Percentiles rank a stretch among this genome's conserved stretches.
Evolutionary conservation across 805 yeast genomes (phyloP).

Genomic region (Yamadazyma ubonensis): DNA sequence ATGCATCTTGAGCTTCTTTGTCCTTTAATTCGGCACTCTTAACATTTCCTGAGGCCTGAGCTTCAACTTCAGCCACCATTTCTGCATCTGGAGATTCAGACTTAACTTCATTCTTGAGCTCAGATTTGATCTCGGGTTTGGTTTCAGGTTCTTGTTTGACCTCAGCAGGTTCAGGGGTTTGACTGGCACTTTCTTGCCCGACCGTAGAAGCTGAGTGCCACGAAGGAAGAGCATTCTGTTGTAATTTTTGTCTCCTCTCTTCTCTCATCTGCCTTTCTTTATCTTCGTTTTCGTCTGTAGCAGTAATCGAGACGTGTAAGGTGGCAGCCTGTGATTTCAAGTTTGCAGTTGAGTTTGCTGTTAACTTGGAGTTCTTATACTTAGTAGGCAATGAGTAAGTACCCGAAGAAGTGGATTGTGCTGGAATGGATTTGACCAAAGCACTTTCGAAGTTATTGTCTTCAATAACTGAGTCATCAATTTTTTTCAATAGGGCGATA

Average conservation of each 20-base stretch:
- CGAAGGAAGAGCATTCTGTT: constrained; percentile 92
- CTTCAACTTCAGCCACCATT: constrained; percentile 4
- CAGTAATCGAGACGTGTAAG: constrained; percentile 84
- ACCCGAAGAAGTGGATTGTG: constrained; percentile 66
- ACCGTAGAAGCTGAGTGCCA: constrained; percentile 95
- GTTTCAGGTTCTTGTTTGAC: constrained; percentile 15
- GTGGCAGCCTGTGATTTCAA: constrained; percentile 79
- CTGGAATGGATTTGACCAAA: constrained; percentile 79
- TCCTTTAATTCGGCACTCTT: constrained; percentile 47
- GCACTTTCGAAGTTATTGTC: constrained; percentile 50
- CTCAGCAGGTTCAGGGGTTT: constrained; percentile 12
- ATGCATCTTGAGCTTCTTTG: constrained; percentile 68
- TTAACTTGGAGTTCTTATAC: constrained; percentile 24
- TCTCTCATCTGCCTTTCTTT: constrained; percentile 65
- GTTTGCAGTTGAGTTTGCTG: constrained; percentile 31
- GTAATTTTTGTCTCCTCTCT: constrained; percentile 66
- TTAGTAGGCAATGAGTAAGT: constrained; percentile 63
- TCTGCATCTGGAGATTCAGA: constrained; percentile 7
- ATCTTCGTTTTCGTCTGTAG: constrained; percentile 74
- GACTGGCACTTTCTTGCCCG: constrained; percentile 53
- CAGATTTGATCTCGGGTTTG: constrained; percentile 19
- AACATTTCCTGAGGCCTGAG: constrained; percentile 16
- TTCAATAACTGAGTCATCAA: constrained; percentile 40
- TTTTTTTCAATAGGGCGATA: constrained; percentile 68
- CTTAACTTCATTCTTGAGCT: constrained; percentile 16